phyloP scores from a whole-genome alignment of 2,329 filamentous ascomycete species.

The Venturia aucupariae region DNA sequence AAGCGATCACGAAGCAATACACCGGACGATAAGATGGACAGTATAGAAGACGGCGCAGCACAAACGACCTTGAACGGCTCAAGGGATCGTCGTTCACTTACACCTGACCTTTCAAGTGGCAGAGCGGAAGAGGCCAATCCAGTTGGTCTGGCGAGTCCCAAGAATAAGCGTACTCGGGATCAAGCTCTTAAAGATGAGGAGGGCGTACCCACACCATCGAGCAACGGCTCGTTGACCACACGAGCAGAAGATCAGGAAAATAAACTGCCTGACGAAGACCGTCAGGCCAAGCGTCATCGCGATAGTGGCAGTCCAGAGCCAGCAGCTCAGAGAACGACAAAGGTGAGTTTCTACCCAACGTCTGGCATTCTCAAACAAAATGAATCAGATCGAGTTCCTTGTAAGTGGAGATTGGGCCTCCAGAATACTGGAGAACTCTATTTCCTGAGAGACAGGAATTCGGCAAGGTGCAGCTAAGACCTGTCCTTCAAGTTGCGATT shows the following conservation, averaged over 20 bases:
- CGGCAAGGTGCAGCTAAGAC: not conserved
- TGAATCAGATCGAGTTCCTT: not conserved
- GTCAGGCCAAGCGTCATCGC: slow-evolving; percentile 27
- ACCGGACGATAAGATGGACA: slow-evolving; percentile 4
- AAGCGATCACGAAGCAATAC: slow-evolving; percentile 34
- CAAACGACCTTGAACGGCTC: slow-evolving; percentile 21
- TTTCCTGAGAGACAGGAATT: not conserved
- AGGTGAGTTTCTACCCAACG: not conserved
- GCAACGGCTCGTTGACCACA: not conserved
- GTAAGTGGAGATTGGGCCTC: not conserved
- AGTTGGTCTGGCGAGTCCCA: slow-evolving; percentile 31
- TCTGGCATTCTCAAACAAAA: not conserved
- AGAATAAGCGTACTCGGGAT: slow-evolving; percentile 39
- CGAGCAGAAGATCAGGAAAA: not conserved
- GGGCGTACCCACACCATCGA: slow-evolving; percentile 13
- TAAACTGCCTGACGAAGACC: slow-evolving; percentile 20
- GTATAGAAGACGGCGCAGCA: not conserved
- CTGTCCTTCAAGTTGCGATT: not conserved
- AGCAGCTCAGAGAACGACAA: not conserved
- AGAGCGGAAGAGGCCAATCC: slow-evolving; percentile 17
- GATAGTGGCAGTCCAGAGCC: slow-evolving; percentile 23
- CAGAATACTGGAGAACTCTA: not conserved
- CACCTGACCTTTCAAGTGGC: slow-evolving; percentile 9
- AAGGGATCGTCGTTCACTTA: slow-evolving; percentile 17
- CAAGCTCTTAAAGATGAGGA: slow-evolving; percentile 18